Conservation (phyloP, 2,329 filamentous ascomycete genomes). For the Ophiocordyceps australis region DNA sequence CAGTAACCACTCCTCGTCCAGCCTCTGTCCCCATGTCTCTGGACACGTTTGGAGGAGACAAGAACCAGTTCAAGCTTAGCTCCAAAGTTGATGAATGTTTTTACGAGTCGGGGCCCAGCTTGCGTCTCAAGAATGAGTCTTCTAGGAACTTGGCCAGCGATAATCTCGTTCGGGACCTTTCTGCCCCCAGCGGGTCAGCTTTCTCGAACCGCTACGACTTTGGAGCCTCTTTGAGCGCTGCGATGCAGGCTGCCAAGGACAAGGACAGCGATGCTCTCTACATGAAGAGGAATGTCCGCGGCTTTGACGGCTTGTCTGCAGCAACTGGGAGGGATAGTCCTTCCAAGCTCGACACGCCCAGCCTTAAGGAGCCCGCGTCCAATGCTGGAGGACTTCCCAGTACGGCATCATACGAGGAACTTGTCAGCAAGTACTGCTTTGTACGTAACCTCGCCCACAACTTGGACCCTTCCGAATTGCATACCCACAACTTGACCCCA, state of each 20-base stretch:
- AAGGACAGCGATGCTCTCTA: conserved; percentile 41
- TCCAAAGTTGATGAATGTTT: conserved; percentile 43
- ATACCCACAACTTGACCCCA: too few species aligned
- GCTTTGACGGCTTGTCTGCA: too few species aligned
- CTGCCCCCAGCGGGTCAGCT: conserved; percentile 45
- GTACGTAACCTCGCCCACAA: conserved; percentile 87
- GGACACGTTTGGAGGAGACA: conserved; percentile 53
- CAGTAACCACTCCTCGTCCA: conserved; percentile 22
- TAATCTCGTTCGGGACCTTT: conserved; percentile 30
- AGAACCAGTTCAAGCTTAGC: conserved; percentile 35
- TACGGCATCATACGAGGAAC: conserved; percentile 89
- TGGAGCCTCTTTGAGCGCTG: conserved; percentile 72
- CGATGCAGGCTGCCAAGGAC: conserved; percentile 57
- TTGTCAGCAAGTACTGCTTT: conserved; percentile 99
- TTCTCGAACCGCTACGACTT: conserved; percentile 96
- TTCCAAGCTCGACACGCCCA: conserved; percentile 2
- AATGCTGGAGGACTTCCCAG: too few species aligned
- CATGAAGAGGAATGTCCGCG: conserved; percentile 29
- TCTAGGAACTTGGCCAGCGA: conserved; percentile 43
- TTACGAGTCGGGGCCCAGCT: conserved; percentile 39
- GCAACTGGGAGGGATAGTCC: too few species aligned
- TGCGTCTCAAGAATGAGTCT: conserved; percentile 58
- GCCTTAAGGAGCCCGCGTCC: too few species aligned
- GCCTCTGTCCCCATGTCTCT: conserved; percentile 38
- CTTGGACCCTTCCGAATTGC: too few species aligned